Percentiles rank a stretch among this genome's conserved stretches.
Evolutionary conservation across 164 flowering plant species (phyloP).

Genomic region (Piper betle): DNA sequence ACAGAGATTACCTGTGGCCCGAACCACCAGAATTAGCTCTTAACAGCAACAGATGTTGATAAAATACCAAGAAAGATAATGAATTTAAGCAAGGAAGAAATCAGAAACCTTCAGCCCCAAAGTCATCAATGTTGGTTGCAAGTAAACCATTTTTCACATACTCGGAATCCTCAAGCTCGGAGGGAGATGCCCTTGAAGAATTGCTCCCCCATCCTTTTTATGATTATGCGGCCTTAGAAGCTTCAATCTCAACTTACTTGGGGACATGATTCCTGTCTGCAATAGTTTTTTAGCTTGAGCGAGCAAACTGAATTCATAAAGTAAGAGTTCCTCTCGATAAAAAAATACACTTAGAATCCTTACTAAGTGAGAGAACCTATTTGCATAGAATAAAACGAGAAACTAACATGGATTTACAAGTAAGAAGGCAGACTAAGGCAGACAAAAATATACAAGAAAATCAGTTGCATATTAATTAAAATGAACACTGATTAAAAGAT

Average conservation of each 20-base stretch:
- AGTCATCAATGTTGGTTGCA: constrained; percentile 24
- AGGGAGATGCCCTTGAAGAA: constrained; percentile 84
- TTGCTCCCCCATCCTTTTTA: constrained; percentile 46
- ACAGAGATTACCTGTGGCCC: background rate
- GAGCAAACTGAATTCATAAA: background rate
- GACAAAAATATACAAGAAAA: too few relatives aligned
- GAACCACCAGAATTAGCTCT: background rate
- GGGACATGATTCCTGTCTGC: constrained; percentile 80
- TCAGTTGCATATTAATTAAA: too few relatives aligned
- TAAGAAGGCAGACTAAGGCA: too few relatives aligned
- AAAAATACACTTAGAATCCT: background rate
- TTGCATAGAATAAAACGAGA: too few relatives aligned
- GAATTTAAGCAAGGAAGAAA: background rate
- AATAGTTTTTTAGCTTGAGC: constrained; percentile 1
- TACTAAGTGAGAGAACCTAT: too few relatives aligned
- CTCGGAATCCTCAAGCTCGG: constrained; percentile 58
- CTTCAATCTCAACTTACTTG: constrained; percentile 86
- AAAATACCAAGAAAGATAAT: too few relatives aligned
- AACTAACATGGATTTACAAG: too few relatives aligned
- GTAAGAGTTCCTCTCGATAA: background rate
- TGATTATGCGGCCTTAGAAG: constrained; percentile 51
- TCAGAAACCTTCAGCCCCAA: constrained; percentile 32
- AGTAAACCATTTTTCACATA: constrained; percentile 56
- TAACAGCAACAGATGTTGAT: background rate
- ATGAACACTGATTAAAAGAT: too few relatives aligned